These are phyloP conservation scores for Syncephalis fuscata DNA, from an alignment of 371 early-diverging fungal species.

Conservation along the genomic window DNA sequence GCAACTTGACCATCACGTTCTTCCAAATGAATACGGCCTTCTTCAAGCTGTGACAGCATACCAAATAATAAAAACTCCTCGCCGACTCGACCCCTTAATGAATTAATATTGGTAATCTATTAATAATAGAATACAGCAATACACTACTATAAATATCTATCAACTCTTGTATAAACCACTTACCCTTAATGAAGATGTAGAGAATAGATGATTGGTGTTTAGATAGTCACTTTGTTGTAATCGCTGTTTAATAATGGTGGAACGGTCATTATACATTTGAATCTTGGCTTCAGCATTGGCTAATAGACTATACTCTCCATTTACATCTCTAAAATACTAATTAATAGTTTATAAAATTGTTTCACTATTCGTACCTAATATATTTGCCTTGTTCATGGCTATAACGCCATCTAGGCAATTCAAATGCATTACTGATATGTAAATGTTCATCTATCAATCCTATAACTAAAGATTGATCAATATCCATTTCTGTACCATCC, in stretches of 20 bases:
- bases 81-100: constrained; percentile 57
- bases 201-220: background rate
- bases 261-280: background rate
- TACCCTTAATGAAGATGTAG: background rate
- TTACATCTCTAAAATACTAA: background rate
- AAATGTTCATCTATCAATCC: constrained; percentile 21
- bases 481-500: too few species aligned
- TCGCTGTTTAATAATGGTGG: background rate
- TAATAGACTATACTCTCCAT: background rate
- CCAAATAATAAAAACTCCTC: constrained; percentile 65
- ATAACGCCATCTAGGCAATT: constrained; percentile 49
- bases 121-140: background rate
- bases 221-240: too few species aligned
- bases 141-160: background rate
- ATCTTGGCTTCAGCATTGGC: background rate
- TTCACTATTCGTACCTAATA: constrained; percentile 12
- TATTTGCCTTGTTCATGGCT: constrained; percentile 44
- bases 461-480: too few species aligned
- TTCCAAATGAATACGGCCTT: constrained; percentile 70
- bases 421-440: constrained; percentile 54
- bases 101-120: constrained; percentile 67
- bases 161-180: too few species aligned
- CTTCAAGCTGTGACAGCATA: constrained; percentile 70
- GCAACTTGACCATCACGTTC: constrained; percentile 62
- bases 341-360: background rate